Conservation (phyloP, 129 eudicot species). For the Kitagawia praeruptora region DNA sequence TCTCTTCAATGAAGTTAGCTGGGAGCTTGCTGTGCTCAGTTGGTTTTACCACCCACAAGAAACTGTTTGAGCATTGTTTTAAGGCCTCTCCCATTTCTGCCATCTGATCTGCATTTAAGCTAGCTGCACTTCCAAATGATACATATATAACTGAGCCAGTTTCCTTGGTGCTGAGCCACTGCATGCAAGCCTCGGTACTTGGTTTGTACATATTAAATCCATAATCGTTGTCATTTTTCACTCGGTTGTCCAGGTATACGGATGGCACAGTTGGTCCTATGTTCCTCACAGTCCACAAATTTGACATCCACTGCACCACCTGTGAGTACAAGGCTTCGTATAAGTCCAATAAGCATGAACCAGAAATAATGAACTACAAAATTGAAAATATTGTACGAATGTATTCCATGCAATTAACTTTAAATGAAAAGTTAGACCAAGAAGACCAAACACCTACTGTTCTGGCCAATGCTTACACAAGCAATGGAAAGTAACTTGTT, state of each 20-base stretch:
- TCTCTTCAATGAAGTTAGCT: constrained; percentile 12
- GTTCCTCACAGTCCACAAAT: constrained; percentile 31
- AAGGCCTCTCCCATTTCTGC: constrained; percentile 36
- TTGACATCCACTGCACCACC: constrained; percentile 41
- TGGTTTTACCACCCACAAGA: constrained; percentile 51
- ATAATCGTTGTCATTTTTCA: constrained; percentile 26
- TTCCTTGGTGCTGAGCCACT: constrained; percentile 34
- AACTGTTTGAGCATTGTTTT: constrained; percentile 13
- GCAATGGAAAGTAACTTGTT: not conserved
- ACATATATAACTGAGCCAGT: constrained; percentile 33
- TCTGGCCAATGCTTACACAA: not conserved
- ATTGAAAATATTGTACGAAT: not conserved
- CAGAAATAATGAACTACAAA: not conserved
- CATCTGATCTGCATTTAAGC: constrained; percentile 24
- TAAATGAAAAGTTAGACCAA: not conserved
- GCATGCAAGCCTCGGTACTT: constrained; percentile 26
- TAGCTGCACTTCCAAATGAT: constrained; percentile 36
- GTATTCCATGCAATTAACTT: not conserved
- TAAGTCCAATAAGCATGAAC: not conserved
- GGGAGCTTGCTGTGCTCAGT: constrained; percentile 39
- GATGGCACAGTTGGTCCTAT: constrained; percentile 51
- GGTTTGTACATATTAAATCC: constrained; percentile 29
- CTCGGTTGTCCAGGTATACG: constrained; percentile 35
- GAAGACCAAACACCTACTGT: not conserved
- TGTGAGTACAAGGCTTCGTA: not conserved